Conservation (phyloP, 257 asterid genomes). For the Solanum appendiculatum region DNA sequence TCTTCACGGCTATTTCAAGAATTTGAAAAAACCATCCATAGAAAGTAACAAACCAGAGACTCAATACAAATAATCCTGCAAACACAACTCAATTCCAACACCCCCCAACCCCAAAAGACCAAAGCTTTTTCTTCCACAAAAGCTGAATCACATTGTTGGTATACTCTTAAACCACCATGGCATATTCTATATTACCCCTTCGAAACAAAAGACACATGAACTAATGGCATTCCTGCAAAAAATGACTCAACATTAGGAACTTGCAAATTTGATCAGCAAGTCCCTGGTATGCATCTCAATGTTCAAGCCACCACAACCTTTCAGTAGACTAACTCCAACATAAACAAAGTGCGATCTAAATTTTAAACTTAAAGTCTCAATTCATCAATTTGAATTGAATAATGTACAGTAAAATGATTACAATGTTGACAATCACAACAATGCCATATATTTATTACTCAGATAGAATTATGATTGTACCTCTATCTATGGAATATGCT, state of each 20-base stretch:
- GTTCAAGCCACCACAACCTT: not conserved
- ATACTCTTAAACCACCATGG: not conserved
- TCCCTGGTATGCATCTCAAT: not conserved
- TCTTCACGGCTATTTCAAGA: too few relatives aligned
- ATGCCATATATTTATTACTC: not conserved
- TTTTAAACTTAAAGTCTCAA: not conserved
- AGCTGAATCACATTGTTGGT: not conserved
- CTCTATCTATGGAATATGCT: not conserved
- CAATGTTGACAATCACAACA: not conserved
- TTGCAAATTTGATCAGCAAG: not conserved
- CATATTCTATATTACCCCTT: not conserved
- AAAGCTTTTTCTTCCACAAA: too few relatives aligned
- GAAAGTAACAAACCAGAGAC: too few relatives aligned
- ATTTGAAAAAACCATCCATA: too few relatives aligned
- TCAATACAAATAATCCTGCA: too few relatives aligned
- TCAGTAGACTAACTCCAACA: not conserved
- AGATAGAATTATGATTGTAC: not conserved
- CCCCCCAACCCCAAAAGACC: too few relatives aligned
- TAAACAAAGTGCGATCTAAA: not conserved
- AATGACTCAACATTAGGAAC: not conserved
- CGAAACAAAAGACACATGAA: not conserved
- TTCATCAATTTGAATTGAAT: not conserved
- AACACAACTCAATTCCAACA: too few relatives aligned
- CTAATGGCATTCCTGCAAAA: not conserved
- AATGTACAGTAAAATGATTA: not conserved